These are phyloP conservation scores for Ceratobasidium sp. DNA, from an alignment of 1,284 basidiomycete genomes.

Conservation along the genomic window DNA sequence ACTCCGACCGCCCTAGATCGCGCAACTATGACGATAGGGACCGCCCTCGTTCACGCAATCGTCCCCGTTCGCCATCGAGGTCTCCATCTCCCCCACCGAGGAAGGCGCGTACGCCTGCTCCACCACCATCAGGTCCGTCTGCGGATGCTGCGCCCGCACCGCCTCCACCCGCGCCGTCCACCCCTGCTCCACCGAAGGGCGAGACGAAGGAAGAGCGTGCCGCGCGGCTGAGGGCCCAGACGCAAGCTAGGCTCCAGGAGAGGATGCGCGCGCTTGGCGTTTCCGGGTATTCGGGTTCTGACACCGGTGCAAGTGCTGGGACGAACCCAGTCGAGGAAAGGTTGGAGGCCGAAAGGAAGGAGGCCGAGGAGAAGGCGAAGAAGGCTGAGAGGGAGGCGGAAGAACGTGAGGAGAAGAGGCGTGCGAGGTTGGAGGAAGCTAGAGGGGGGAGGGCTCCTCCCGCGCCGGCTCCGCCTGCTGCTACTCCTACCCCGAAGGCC, in stretches of 20 bases:
- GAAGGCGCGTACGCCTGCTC: slow-evolving; percentile 50
- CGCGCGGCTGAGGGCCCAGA: slow-evolving; percentile 84
- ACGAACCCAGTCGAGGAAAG: slow-evolving; percentile 75
- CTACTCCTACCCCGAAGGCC: slow-evolving; percentile 50
- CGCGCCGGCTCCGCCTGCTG: slow-evolving; percentile 49
- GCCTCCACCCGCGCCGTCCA: slow-evolving; percentile 63
- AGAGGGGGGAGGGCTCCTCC: slow-evolving; percentile 58
- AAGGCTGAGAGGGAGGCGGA: slow-evolving; percentile 81
- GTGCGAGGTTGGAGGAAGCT: slow-evolving; percentile 74
- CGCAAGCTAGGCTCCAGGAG: slow-evolving; percentile 84
- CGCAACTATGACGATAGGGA: slow-evolving; percentile 45
- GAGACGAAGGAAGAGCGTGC: slow-evolving; percentile 89
- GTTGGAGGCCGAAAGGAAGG: slow-evolving; percentile 82
- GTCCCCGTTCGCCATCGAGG: slow-evolving; percentile 11
- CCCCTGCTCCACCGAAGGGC: slow-evolving; percentile 64
- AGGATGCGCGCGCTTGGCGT: slow-evolving; percentile 89
- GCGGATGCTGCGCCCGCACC: slow-evolving; percentile 59
- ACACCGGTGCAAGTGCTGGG: slow-evolving; percentile 50
- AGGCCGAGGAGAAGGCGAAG: slow-evolving; percentile 82
- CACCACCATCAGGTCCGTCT: slow-evolving; percentile 49
- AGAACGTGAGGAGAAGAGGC: slow-evolving; percentile 74
- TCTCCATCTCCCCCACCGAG: slow-evolving; percentile 52
- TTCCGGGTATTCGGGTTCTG: slow-evolving; percentile 60
- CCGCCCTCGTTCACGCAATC: slow-evolving; percentile 54
- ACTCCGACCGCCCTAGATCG: slow-evolving; percentile 61